phyloP scores from a whole-genome alignment of 106 monocot species.

The Dioscorea zingiberensis region DNA sequence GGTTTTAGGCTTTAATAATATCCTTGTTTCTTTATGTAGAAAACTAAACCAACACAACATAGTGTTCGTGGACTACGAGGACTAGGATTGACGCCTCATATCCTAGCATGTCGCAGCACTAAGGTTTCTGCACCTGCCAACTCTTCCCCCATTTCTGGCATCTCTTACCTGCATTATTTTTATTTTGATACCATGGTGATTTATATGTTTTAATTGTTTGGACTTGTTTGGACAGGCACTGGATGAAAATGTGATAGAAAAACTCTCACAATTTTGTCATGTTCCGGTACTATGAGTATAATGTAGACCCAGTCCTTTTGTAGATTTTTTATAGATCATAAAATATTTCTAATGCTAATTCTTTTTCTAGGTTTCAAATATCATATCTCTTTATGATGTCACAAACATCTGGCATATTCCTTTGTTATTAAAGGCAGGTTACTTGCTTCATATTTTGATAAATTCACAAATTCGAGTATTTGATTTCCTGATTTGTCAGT shows the following conservation, averaged over 20 bases:
- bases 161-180: no score
- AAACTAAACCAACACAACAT: conserved; percentile 80
- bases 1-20: neutral
- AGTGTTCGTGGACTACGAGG: conserved; percentile 57
- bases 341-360: no score
- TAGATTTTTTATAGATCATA: no score
- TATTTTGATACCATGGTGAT: neutral
- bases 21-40: conserved; percentile 22
- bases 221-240: conserved; percentile 33
- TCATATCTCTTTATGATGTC: conserved; percentile 86
- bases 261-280: conserved; percentile 64
- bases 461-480: no score
- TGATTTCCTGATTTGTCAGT: no score
- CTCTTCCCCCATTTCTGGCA: no score
- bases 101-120: conserved; percentile 53
- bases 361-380: conserved; percentile 53
- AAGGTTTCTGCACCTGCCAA: conserved; percentile 16
- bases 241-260: conserved; percentile 48
- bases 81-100: conserved; percentile 55
- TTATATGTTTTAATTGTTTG: conserved; percentile 3
- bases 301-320: no score
- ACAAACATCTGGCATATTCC: conserved; percentile 95
- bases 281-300: conserved; percentile 33
- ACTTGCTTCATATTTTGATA: neutral
- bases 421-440: conserved; percentile 71